phyloP scores from a whole-genome alignment of 2,329 filamentous ascomycete species.

The Ophiostoma piceae region DNA sequence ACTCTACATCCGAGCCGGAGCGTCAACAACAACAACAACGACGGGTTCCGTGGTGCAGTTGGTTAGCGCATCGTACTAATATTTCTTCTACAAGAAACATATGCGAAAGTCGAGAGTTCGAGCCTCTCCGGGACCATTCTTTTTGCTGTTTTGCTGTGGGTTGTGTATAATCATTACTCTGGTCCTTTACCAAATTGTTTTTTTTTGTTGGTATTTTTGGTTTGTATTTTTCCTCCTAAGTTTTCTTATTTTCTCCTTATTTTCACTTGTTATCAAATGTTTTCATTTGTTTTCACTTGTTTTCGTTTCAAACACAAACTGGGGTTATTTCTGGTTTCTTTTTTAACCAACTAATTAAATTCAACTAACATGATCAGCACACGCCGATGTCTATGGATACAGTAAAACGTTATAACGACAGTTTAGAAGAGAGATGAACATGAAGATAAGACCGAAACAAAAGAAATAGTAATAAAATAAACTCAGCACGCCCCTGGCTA shows the following conservation, averaged over 20 bases:
- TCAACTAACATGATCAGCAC: background rate
- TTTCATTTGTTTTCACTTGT: too few relatives aligned
- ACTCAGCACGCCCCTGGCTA: background rate
- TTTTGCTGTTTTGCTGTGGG: background rate
- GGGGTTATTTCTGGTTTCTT: too few relatives aligned
- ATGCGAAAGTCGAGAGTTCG: slow-evolving; percentile 17
- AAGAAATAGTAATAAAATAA: background rate
- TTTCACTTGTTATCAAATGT: too few relatives aligned
- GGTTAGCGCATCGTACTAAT: slow-evolving; percentile 17
- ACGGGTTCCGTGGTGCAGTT: slow-evolving; percentile 14
- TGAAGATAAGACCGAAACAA: background rate
- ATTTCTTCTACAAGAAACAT: slow-evolving; percentile 7
- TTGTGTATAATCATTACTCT: too few relatives aligned
- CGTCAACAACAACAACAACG: background rate
- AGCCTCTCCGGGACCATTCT: slow-evolving; percentile 16
- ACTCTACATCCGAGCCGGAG: background rate
- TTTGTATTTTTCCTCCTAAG: too few relatives aligned
- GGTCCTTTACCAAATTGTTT: background rate
- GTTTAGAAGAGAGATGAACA: background rate
- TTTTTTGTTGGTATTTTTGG: background rate
- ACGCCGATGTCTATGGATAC: slow-evolving; percentile 9
- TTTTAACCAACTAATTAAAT: background rate
- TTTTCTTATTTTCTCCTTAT: too few relatives aligned
- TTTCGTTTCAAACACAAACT: too few relatives aligned
- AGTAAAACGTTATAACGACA: background rate